These are phyloP conservation scores for Pisolithus tinctorius DNA, from an alignment of 768 basidiomycete species.

Conservation along the genomic window DNA sequence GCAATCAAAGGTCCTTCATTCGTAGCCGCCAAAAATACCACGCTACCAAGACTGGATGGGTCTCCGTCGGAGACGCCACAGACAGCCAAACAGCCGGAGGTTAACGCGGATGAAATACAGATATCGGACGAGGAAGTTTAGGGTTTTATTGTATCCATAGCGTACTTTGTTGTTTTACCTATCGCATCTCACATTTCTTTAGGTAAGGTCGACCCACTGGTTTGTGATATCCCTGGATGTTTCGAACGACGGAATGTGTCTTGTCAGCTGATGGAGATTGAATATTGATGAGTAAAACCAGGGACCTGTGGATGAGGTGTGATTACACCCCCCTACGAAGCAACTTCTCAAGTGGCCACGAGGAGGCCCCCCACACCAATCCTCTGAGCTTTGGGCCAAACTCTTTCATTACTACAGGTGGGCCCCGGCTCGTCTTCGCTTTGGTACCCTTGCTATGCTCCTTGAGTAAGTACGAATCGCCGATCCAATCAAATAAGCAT, in stretches of 20 bases:
- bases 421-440: no score
- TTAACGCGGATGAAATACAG: conserved; percentile 80
- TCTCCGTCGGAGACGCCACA: conserved; percentile 24
- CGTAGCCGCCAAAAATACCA: conserved; percentile 64
- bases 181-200: conserved; percentile 57
- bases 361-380: no score
- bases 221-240: conserved; percentile 54
- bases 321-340: conserved; percentile 46
- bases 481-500: no score
- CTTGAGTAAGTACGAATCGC: no score
- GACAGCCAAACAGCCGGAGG: conserved; percentile 20
- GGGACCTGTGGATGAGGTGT: conserved; percentile 60
- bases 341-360: no score
- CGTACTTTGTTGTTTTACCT: conserved; percentile 13
- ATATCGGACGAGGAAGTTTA: conserved; percentile 82
- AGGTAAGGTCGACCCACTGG: conserved; percentile 61
- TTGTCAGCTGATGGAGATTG: conserved; percentile 45
- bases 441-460: no score
- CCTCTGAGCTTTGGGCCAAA: no score
- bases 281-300: conserved; percentile 48
- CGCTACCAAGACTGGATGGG: conserved; percentile 33
- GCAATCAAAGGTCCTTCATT: conserved; percentile 61
- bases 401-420: no score
- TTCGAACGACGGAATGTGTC: conserved; percentile 65
- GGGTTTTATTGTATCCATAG: conserved; percentile 11